phyloP scores from a whole-genome alignment of 2,329 filamentous ascomycete species.

The Aspergillus fumigatus region DNA sequence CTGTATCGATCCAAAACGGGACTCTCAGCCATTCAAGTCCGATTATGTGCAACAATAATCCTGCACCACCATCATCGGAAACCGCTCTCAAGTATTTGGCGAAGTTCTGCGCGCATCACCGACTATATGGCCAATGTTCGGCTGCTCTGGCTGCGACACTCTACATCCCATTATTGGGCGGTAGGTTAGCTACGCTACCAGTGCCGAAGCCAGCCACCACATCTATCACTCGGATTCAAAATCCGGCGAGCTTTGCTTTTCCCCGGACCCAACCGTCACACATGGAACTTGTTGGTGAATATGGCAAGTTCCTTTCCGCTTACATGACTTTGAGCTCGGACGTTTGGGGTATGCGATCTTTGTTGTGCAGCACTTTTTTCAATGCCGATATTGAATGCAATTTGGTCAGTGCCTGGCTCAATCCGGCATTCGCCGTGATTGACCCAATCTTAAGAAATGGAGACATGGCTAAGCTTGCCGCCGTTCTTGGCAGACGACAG shows the following conservation, averaged over 20 bases:
- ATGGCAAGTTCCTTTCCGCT: slow-evolving; percentile 7
- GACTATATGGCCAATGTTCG: slow-evolving; percentile 20
- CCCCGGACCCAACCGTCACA: neutral
- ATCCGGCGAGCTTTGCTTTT: neutral
- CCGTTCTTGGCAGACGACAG: slow-evolving; percentile 12
- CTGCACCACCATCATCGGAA: slow-evolving; percentile 6
- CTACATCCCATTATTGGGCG: slow-evolving; percentile 13
- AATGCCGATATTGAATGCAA: slow-evolving; percentile 20
- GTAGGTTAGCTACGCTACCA: slow-evolving; percentile 10
- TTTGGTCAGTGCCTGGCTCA: slow-evolving; percentile 20
- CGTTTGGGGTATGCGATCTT: slow-evolving; percentile 18
- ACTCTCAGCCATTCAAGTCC: slow-evolving; percentile 4
- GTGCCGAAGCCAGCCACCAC: slow-evolving; percentile 9
- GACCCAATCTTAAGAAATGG: slow-evolving; percentile 7
- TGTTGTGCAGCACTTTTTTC: slow-evolving; percentile 22
- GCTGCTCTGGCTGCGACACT: slow-evolving; percentile 18
- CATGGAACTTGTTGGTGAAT: slow-evolving; percentile 3
- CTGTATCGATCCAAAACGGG: slow-evolving; percentile 6
- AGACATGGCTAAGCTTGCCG: slow-evolving; percentile 1
- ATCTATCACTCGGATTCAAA: neutral
- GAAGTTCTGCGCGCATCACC: slow-evolving; percentile 16
- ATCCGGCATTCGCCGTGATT: slow-evolving; percentile 16
- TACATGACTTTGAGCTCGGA: slow-evolving; percentile 23
- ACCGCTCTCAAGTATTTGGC: slow-evolving; percentile 18
- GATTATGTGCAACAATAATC: neutral